These are phyloP conservation scores for Paraphoma sp. DNA, from an alignment of 2,329 filamentous ascomycete genomes.

Conservation along the genomic window DNA sequence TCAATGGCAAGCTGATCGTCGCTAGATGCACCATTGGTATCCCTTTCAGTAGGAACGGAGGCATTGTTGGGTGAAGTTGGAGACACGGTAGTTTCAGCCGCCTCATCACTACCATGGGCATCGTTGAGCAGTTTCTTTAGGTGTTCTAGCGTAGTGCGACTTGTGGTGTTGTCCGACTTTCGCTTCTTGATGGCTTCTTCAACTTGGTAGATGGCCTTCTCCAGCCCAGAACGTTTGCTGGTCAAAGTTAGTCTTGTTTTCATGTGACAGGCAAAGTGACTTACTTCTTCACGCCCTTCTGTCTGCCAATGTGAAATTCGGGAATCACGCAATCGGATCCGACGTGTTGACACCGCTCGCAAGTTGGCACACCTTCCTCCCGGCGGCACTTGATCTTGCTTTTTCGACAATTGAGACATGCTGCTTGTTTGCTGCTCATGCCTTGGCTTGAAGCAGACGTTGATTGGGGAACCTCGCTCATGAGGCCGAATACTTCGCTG, in stretches of 20 bases:
- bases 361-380: conserved; percentile 61
- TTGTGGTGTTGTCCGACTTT: conserved; percentile 30
- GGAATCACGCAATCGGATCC: conserved; percentile 69
- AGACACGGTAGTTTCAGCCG: conserved; percentile 1
- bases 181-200: conserved; percentile 65
- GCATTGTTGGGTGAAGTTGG: conserved; percentile 4
- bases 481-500: conserved; percentile 44
- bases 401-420: conserved; percentile 68
- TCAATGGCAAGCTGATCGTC: conserved; percentile 64
- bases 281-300: conserved; percentile 80
- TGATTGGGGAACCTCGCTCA: neutral
- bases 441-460: neutral
- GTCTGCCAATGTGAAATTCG: conserved; percentile 73
- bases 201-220: conserved; percentile 77
- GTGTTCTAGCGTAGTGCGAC: conserved; percentile 34
- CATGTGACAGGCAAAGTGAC: conserved; percentile 10
- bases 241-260: conserved; percentile 9
- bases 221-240: conserved; percentile 76
- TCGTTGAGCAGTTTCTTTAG: conserved; percentile 60
- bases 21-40: conserved; percentile 35
- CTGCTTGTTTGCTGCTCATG: conserved; percentile 53
- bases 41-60: conserved; percentile 23
- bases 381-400: conserved; percentile 70
- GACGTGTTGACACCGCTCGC: conserved; percentile 67
- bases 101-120: conserved; percentile 46